Evolutionary conservation across 306 rosid genomes (phyloP).

Genomic region (Prosopis cineraria): DNA sequence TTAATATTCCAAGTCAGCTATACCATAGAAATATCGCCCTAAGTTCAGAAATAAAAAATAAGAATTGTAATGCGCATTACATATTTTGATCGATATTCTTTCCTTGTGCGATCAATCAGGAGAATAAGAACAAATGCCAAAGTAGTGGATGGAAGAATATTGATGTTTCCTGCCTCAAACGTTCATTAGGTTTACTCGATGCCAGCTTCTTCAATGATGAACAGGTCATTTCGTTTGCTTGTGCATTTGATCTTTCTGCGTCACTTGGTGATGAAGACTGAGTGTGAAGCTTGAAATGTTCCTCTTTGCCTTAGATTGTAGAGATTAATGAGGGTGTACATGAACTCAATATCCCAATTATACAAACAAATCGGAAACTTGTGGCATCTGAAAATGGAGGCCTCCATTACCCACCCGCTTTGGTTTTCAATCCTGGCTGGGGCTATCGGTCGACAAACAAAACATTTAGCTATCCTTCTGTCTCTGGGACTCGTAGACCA

Average conservation of each 20-base stretch:
- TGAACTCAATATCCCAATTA: slow-evolving; percentile 48
- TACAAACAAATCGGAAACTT: slow-evolving; percentile 44
- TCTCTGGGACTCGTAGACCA: slow-evolving; percentile 49
- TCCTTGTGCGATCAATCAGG: slow-evolving; percentile 46
- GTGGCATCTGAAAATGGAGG: slow-evolving; percentile 64
- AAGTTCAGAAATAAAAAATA: background rate
- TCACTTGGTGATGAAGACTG: background rate
- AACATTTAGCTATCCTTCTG: slow-evolving; percentile 57
- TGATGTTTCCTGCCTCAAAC: slow-evolving; percentile 37
- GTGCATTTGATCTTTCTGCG: background rate
- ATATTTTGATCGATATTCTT: background rate
- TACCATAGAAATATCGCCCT: background rate
- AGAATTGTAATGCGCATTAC: background rate
- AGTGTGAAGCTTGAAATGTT: background rate
- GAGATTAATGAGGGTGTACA: slow-evolving; percentile 48
- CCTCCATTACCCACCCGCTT: slow-evolving; percentile 44
- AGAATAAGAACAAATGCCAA: slow-evolving; percentile 40
- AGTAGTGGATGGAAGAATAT: slow-evolving; percentile 6
- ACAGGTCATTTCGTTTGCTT: slow-evolving; percentile 37
- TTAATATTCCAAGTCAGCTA: background rate
- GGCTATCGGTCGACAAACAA: slow-evolving; percentile 22
- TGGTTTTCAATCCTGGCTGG: slow-evolving; percentile 50
- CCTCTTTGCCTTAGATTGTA: slow-evolving; percentile 37
- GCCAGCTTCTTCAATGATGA: slow-evolving; percentile 60
- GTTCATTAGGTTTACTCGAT: slow-evolving; percentile 58